Evolutionary conservation across 2,329 filamentous ascomycete species (phyloP).

Genomic region (Berkeleyomyces basicola): DNA sequence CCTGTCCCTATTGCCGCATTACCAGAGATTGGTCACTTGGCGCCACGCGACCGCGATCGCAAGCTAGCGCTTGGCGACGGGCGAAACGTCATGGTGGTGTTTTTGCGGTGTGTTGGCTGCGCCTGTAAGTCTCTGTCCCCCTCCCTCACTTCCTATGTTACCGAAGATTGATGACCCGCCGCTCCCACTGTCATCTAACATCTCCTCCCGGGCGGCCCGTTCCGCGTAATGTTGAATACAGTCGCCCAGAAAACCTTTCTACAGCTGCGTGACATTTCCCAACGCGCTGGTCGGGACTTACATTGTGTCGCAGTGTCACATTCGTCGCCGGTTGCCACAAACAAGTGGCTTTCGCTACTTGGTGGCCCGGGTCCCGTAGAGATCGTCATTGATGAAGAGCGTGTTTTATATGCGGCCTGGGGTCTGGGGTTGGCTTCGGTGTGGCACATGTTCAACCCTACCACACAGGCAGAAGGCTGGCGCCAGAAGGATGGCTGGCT

Average conservation of each 20-base stretch:
- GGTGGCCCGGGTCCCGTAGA: slow-evolving; percentile 41
- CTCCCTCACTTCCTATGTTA: slow-evolving; percentile 3
- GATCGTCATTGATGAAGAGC: slow-evolving; percentile 38
- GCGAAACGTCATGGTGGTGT: slow-evolving; percentile 30
- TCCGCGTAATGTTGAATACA: slow-evolving; percentile 16
- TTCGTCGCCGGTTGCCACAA: slow-evolving; percentile 37
- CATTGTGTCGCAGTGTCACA: slow-evolving; percentile 44
- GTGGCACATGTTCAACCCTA: slow-evolving; percentile 38
- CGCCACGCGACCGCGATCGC: slow-evolving; percentile 30
- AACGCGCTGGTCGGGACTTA: slow-evolving; percentile 30
- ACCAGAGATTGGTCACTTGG: slow-evolving; percentile 32
- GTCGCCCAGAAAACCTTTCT: slow-evolving; percentile 42
- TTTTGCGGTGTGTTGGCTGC: slow-evolving; percentile 38
- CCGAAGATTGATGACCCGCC: not conserved
- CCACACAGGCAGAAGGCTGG: slow-evolving; percentile 35
- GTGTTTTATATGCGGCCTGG: slow-evolving; percentile 41
- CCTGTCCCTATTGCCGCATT: slow-evolving; percentile 29
- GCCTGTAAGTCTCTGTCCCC: slow-evolving; percentile 28
- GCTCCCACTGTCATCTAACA: not conserved
- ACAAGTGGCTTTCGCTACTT: slow-evolving; percentile 39
- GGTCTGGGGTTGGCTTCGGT: slow-evolving; percentile 35
- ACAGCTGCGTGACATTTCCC: slow-evolving; percentile 36
- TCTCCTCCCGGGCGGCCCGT: not conserved
- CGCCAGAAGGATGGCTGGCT: slow-evolving; percentile 36
- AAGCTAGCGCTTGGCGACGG: slow-evolving; percentile 29